These are phyloP conservation scores for Mortierella sp. DNA, from an alignment of 371 early-diverging fungal genomes.

Conservation along the genomic window DNA sequence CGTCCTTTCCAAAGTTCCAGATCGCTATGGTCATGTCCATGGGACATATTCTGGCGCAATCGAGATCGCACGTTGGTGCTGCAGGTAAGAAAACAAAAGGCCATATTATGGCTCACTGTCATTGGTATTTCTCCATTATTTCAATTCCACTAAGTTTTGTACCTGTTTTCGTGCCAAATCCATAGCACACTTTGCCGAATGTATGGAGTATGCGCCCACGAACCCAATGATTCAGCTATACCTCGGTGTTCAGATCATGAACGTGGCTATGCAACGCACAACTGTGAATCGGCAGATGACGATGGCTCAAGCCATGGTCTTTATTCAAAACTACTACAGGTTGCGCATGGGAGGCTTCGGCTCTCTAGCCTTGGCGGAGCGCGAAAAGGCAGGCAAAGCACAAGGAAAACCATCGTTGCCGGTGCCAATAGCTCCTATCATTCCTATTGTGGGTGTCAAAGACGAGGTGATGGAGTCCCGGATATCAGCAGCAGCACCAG, in stretches of 20 bases:
- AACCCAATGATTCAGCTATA: conserved; percentile 78
- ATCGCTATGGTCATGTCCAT: conserved; percentile 61
- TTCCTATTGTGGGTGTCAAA: conserved; percentile 16
- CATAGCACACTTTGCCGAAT: conserved; percentile 77
- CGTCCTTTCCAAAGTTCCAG: conserved; percentile 26
- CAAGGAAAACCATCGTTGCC: conserved; percentile 9
- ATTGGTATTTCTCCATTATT: too few relatives aligned
- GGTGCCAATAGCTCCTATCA: background rate
- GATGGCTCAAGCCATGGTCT: conserved; percentile 68
- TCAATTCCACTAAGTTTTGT: too few relatives aligned
- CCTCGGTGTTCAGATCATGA: conserved; percentile 70
- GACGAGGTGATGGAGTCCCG: background rate
- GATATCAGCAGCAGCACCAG: conserved; percentile 14
- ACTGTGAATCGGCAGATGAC: conserved; percentile 72
- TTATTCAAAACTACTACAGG: conserved; percentile 75
- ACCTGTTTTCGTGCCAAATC: too few relatives aligned
- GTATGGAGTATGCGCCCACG: conserved; percentile 60
- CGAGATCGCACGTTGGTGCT: conserved; percentile 66
- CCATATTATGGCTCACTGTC: too few relatives aligned
- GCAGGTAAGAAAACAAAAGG: too few relatives aligned
- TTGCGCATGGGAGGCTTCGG: conserved; percentile 55
- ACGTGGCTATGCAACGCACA: conserved; percentile 75
- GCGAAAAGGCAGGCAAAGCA: conserved; percentile 19
- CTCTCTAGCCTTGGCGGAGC: conserved; percentile 24
- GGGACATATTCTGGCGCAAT: conserved; percentile 70